Conservation (phyloP, 2,329 filamentous ascomycete species). For the Cytospora mali region DNA sequence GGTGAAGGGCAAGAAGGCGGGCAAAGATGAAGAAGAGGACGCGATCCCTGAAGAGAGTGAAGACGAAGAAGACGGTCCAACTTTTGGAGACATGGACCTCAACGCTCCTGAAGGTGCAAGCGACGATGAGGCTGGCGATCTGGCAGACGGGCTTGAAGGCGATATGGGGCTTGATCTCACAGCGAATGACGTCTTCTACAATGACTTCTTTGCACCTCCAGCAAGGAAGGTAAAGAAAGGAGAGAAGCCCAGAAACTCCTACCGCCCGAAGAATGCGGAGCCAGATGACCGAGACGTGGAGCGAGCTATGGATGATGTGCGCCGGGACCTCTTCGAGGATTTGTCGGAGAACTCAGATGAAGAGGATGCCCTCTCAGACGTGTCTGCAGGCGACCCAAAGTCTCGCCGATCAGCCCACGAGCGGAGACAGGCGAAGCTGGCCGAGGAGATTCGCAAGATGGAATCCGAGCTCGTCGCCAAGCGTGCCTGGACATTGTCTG, state of each 20-base stretch:
- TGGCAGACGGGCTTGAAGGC: constrained; percentile 57
- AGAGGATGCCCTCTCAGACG: constrained; percentile 65
- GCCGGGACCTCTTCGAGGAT: constrained; percentile 88
- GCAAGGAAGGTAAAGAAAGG: constrained; percentile 67
- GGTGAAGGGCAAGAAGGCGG: constrained; percentile 35
- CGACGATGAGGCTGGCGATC: constrained; percentile 60
- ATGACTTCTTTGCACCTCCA: constrained; percentile 90
- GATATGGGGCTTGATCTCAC: constrained; percentile 57
- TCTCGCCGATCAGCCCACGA: constrained; percentile 84
- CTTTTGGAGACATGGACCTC: constrained; percentile 78
- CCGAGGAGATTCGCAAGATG: constrained; percentile 86
- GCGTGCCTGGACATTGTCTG: constrained; percentile 85
- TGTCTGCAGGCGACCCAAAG: constrained; percentile 69
- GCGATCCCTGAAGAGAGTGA: constrained; percentile 51
- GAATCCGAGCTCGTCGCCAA: constrained; percentile 89
- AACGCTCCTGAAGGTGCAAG: constrained; percentile 71
- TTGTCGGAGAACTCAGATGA: constrained; percentile 66
- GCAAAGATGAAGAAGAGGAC: constrained; percentile 37
- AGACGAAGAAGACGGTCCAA: constrained; percentile 77
- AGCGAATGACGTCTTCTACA: constrained; percentile 87
- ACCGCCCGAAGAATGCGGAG: constrained; percentile 42
- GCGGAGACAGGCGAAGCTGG: constrained; percentile 79
- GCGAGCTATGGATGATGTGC: constrained; percentile 82
- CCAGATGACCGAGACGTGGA: constrained; percentile 70
- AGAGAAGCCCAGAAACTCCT: constrained; percentile 45